Base-by-base conservation (phyloP, 2,329 filamentous ascomycete genomes). In the Lasiodiplodia theobromae region DNA sequence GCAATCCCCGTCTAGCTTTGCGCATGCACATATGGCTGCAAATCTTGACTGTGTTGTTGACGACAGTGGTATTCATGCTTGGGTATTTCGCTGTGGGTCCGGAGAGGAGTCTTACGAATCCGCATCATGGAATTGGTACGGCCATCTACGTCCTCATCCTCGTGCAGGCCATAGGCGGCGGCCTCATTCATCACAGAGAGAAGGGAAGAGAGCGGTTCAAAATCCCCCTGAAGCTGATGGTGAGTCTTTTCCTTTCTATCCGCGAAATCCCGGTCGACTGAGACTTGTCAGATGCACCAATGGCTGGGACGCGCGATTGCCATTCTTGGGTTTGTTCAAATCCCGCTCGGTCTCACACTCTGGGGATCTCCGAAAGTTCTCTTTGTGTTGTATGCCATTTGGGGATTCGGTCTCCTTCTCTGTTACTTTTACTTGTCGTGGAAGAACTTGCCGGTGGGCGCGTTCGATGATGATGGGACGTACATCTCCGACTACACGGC, bases 341-440 rank as follows among this genome's bases (percentile, higher is more conserved):
- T 99, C 12, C 92, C 96, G 0, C 85, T 99, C 0, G 96, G 96
- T 0, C 84, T 99, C 57, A 94, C 94, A 0, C 85, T 99, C 1
- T 99, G 97, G 75, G 96, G 96, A 6, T 97, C 94, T 37, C 95
- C 96, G 5, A 89, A 91, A 74, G 88, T 87, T 47, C 86, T 94
- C 3, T 99, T 98, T 78, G 89, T 99, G 65, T 83, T 98, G 3
- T 99, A 92, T 75, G 87, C 94, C 0, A 71, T 98, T 0, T 95
- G 91, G 84, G 91, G 91, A 77, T 87, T 88, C 34, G 85, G 92
- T 21, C 82, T 97, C 40, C 73, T 97, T 18, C 74, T 94, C 2
- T 71, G 89, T 16, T 97, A 94, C 79, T 96, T 98, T 74, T 83
- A 95, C 67, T 83, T 97, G 40, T 91, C 91, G 71, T 96, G 92